A percentile compares a stretch with the other conserved stretches of the same genome.
phyloP scores from a whole-genome alignment of 169 alveolate species.

The Eimeria nieschulzi region DNA sequence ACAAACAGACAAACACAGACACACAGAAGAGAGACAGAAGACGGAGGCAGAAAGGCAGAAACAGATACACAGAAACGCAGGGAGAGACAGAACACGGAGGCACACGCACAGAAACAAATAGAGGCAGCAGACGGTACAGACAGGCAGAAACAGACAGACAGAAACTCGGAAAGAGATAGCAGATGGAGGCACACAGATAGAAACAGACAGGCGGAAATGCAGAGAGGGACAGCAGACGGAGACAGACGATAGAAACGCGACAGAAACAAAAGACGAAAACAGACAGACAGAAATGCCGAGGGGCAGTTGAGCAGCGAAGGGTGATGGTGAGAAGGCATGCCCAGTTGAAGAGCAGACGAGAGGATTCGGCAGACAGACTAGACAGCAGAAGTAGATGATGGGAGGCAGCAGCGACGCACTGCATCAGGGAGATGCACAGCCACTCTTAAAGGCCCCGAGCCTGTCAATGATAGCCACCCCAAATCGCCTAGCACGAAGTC shows the following conservation, averaged over 20 bases:
- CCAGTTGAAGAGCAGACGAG: background rate
- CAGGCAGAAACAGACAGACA: too few relatives aligned
- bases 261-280: background rate
- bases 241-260: background rate
- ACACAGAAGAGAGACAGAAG: background rate
- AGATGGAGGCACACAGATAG: too few relatives aligned
- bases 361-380: background rate
- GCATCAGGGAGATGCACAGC: background rate
- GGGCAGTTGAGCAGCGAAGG: background rate
- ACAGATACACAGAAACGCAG: background rate
- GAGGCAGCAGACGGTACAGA: background rate
- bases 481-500: constrained; percentile 3
- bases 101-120: too few relatives aligned
- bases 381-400: background rate
- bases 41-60: background rate
- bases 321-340: background rate
- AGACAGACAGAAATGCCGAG: background rate
- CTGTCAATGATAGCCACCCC: constrained; percentile 26
- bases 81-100: background rate
- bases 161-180: too few relatives aligned
- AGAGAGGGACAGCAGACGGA: background rate
- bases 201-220: background rate
- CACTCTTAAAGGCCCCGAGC: background rate
- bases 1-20: background rate
- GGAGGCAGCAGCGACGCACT: constrained; percentile 24